A percentile compares a stretch with the other conserved stretches of the same genome.
These are phyloP conservation scores for Backusella macrospora DNA, from an alignment of 192 early-diverging fungal genomes.

Conservation along the genomic window DNA sequence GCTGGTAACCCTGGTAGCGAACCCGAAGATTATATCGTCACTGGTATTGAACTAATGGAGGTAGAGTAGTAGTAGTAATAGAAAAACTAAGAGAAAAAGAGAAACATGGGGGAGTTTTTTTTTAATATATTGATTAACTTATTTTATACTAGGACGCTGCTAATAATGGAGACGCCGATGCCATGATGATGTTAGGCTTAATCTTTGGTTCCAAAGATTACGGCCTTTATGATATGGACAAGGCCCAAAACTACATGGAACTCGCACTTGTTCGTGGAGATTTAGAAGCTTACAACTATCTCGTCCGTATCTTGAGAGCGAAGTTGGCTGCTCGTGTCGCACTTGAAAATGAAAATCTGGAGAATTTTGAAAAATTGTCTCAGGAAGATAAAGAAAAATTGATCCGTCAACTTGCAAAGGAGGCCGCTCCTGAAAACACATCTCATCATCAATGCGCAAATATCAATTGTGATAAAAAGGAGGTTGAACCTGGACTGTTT, in stretches of 20 bases:
- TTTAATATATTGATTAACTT: neutral
- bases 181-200: slow-evolving; percentile 52
- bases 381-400: slow-evolving; percentile 33
- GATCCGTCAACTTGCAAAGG: slow-evolving; percentile 36
- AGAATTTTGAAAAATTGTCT: slow-evolving; percentile 40
- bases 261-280: slow-evolving; percentile 53
- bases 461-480: slow-evolving; percentile 45
- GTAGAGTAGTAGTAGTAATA: slow-evolving; percentile 19
- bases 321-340: slow-evolving; percentile 46
- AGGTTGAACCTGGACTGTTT: slow-evolving; percentile 46
- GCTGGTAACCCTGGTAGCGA: slow-evolving; percentile 38
- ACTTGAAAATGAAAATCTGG: slow-evolving; percentile 38
- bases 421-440: slow-evolving; percentile 33
- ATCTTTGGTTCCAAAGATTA: slow-evolving; percentile 55
- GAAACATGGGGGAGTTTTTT: too few species aligned
- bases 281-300: slow-evolving; percentile 46
- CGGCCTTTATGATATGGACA: slow-evolving; percentile 53
- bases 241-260: slow-evolving; percentile 54
- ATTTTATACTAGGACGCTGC: slow-evolving; percentile 32
- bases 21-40: slow-evolving; percentile 48
- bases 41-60: slow-evolving; percentile 42
- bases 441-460: slow-evolving; percentile 39
- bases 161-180: slow-evolving; percentile 48
- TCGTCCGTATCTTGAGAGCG: slow-evolving; percentile 46
- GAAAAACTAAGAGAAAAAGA: too few species aligned